phyloP scores from a whole-genome alignment of 805 yeast species.

The Kuraishia borneana region DNA sequence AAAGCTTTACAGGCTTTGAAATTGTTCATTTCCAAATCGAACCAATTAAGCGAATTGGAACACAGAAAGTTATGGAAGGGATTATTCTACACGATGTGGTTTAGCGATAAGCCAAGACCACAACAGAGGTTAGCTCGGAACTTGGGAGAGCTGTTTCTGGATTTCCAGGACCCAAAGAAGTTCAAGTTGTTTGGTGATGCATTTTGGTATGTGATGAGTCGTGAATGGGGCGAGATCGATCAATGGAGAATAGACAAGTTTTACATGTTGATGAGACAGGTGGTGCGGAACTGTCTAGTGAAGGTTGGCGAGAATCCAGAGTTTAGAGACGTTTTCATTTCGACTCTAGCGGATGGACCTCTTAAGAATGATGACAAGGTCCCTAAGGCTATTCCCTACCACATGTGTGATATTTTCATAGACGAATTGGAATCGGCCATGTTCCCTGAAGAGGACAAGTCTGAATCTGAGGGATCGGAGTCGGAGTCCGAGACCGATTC shows the following conservation, averaged over 20 bases:
- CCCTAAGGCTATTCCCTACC: slow-evolving; percentile 74
- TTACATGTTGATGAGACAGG: slow-evolving; percentile 70
- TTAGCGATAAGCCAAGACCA: slow-evolving; percentile 84
- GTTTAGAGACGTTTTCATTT: slow-evolving; percentile 32
- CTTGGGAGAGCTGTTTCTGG: slow-evolving; percentile 45
- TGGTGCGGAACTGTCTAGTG: slow-evolving; percentile 51
- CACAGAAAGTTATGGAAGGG: slow-evolving; percentile 91
- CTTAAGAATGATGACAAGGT: slow-evolving; percentile 48
- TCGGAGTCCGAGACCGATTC: slow-evolving; percentile 12
- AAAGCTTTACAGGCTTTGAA: slow-evolving; percentile 58
- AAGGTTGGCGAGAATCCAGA: slow-evolving; percentile 48
- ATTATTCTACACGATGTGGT: slow-evolving; percentile 94
- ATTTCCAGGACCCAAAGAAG: slow-evolving; percentile 27
- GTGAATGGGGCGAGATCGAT: slow-evolving; percentile 82
- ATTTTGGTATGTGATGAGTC: slow-evolving; percentile 68
- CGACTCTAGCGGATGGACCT: slow-evolving; percentile 29
- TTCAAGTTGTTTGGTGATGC: slow-evolving; percentile 49
- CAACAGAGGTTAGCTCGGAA: slow-evolving; percentile 77
- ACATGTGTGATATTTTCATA: slow-evolving; percentile 68
- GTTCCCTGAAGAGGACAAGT: slow-evolving; percentile 37
- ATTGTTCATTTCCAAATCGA: slow-evolving; percentile 38
- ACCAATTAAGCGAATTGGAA: slow-evolving; percentile 37
- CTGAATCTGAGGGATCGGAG: slow-evolving; percentile 29
- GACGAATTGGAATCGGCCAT: slow-evolving; percentile 74
- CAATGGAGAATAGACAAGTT: slow-evolving; percentile 83